Base-by-base conservation (phyloP, 768 basidiomycete genomes). In the Rhodotorula paludigena region DNA sequence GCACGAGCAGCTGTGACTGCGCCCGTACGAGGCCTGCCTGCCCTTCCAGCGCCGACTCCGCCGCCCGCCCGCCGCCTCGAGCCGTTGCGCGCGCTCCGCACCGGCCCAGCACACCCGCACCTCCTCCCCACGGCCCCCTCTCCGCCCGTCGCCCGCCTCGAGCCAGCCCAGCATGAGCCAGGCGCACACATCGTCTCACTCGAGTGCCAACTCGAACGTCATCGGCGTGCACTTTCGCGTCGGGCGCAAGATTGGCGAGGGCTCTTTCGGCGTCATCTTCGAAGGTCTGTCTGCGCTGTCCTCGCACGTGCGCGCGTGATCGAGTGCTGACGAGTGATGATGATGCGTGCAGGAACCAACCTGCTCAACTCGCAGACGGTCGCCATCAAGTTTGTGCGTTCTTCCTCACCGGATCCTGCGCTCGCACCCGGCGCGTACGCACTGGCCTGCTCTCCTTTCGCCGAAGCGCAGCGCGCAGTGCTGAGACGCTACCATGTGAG, bases 221-320 rank as follows among this genome's bases (percentile, higher is more conserved):
- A 73, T 75, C 48, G 74, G 94, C 60, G 86, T 89, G n/a, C 92
- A 97, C 82, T 98, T 94, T 82, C 86, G 90, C 64, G 93, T 98
- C 30, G 94, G 94, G 74, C 90, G 89, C 84, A 98, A 98, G 85
- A 97, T 99, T 80, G 96, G 96, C 71, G 96, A 99, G 79, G 96
- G 96, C 70, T 90, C 88, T 12, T 99, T 99, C 78, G 96, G 96
- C 72, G 92, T 98, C 88, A 98, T 69, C 91, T 96, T 80, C 87
- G 97, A 84, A 88, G 96, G 92, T 77, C 57, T 82, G 80, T 69
- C 38, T 48, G 2, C 47, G 21, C 44, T 18, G 14, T 9, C 18
- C 14, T 15, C 6, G 25, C 25, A 20, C 41, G 5, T 14, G 18
- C 41, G 38, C 18, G n/a, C 14, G 32, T 28, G 25, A 35, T 15